phyloP scores from a whole-genome alignment of 208 protist species.

The Trypanosoma scelopori region DNA sequence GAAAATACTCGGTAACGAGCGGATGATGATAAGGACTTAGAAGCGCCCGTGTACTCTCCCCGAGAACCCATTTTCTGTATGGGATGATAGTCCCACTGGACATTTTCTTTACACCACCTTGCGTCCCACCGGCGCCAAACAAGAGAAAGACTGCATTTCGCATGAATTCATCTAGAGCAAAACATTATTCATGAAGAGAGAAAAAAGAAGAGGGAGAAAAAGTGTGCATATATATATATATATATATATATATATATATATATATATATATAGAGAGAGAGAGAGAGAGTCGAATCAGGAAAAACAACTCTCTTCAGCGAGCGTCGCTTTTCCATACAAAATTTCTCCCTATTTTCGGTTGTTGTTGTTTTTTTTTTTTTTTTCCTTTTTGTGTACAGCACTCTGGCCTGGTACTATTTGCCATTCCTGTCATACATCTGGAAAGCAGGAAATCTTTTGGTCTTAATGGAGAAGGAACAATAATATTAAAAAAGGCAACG shows the following conservation, averaged over 20 bases:
- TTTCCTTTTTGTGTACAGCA: neutral
- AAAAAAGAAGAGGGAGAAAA: conserved; percentile 10
- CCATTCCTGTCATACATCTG: conserved; percentile 2
- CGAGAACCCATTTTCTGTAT: conserved; percentile 68
- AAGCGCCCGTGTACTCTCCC: conserved; percentile 42
- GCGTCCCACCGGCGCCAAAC: conserved; percentile 82
- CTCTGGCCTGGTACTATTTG: neutral
- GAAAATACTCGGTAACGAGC: conserved; percentile 81
- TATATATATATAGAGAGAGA: no score
- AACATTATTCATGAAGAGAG: neutral
- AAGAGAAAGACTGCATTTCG: conserved; percentile 15
- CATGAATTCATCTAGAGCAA: conserved; percentile 19
- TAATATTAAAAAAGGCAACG: neutral
- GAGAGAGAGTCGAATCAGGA: conserved; percentile 1
- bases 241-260: neutral
- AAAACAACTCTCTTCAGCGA: neutral
- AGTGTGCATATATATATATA: conserved; percentile 1
- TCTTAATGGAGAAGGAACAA: no score
- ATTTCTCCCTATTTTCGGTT: no score
- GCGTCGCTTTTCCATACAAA: no score
- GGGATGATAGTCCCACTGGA: conserved; percentile 31
- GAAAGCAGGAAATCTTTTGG: neutral
- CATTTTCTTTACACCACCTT: conserved; percentile 75
- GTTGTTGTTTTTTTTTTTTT: neutral
- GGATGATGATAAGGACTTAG: conserved; percentile 70